Evolutionary conservation across 306 rosid genomes (phyloP).

Genomic region (Quercus berberidifolia): DNA sequence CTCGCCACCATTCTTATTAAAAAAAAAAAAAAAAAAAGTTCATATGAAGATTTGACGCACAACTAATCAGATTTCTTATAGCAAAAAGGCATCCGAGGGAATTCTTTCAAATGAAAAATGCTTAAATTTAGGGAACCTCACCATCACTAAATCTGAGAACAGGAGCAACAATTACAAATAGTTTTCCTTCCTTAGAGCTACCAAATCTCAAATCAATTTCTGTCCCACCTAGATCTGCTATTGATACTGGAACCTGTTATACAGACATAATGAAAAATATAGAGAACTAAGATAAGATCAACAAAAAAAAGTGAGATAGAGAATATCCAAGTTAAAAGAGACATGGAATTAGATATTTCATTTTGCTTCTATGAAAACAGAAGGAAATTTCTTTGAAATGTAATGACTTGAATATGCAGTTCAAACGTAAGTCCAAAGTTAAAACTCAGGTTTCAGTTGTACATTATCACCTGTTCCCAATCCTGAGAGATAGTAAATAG

Average conservation of each 20-base stretch:
- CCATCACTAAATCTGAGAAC: slow-evolving; percentile 86
- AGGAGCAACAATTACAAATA: slow-evolving; percentile 87
- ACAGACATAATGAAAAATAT: slow-evolving; percentile 13
- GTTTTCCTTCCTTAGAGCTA: slow-evolving; percentile 78
- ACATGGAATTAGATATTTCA: neutral
- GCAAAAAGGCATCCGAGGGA: neutral
- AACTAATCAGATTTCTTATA: neutral
- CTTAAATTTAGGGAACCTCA: slow-evolving; percentile 26
- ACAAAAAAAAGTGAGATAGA: neutral
- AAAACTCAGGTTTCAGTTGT: neutral
- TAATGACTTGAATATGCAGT: neutral
- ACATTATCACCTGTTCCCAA: slow-evolving; percentile 77
- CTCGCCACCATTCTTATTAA: no score
- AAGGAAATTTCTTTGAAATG: neutral
- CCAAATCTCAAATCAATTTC: slow-evolving; percentile 90
- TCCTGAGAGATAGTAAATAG: slow-evolving; percentile 80
- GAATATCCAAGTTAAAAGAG: slow-evolving; percentile 1
- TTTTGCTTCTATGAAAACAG: neutral
- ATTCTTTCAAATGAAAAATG: neutral
- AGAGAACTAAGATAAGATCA: slow-evolving; percentile 6
- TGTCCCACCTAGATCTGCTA: slow-evolving; percentile 99
- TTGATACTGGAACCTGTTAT: slow-evolving; percentile 89
- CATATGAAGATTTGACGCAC: neutral
- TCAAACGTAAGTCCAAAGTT: neutral
- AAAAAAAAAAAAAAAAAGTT: neutral